Percentiles rank a stretch among this genome's conserved stretches.
Conservation (phyloP, 2,329 filamentous ascomycete species). For the Hortaea sp. region DNA sequence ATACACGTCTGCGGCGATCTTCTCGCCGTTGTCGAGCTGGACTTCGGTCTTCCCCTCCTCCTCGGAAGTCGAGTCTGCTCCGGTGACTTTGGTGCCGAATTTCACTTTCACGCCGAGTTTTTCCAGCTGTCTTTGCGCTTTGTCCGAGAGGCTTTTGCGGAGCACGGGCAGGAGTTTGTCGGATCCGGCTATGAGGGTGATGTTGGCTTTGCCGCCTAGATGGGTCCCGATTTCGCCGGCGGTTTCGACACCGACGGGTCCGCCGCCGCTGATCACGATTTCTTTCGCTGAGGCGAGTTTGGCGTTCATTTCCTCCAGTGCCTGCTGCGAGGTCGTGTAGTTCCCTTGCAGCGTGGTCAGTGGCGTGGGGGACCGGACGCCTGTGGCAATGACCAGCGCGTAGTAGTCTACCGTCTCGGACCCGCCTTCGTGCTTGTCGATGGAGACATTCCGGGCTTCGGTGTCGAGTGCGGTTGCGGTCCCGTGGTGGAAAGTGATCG, state of each 20-base stretch:
- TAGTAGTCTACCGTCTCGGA: constrained; percentile 37
- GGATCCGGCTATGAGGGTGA: constrained; percentile 37
- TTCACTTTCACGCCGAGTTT: constrained; percentile 34
- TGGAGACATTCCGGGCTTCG: constrained; percentile 33
- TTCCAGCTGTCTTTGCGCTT: constrained; percentile 37
- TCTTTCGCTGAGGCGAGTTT: constrained; percentile 26
- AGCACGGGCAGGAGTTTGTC: constrained; percentile 33
- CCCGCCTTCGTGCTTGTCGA: constrained; percentile 25
- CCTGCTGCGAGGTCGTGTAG: constrained; percentile 20
- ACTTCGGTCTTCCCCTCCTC: constrained; percentile 34
- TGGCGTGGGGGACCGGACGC: constrained; percentile 37
- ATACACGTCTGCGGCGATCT: constrained; percentile 41
- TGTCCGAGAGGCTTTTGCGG: constrained; percentile 28
- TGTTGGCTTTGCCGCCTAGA: constrained; percentile 29
- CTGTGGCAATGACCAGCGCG: constrained; percentile 48
- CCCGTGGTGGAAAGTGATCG: constrained; percentile 39
- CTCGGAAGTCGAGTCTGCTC: constrained; percentile 17
- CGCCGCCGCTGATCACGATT: constrained; percentile 28
- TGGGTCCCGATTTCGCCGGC: constrained; percentile 27
- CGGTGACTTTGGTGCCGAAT: constrained; percentile 19
- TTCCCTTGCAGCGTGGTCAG: constrained; percentile 35
- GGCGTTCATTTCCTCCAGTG: constrained; percentile 22
- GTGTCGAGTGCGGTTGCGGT: constrained; percentile 39
- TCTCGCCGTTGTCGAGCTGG: constrained; percentile 36
- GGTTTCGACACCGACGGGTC: constrained; percentile 29